Conservation (phyloP, 306 rosid species). For the Vicia faba region DNA sequence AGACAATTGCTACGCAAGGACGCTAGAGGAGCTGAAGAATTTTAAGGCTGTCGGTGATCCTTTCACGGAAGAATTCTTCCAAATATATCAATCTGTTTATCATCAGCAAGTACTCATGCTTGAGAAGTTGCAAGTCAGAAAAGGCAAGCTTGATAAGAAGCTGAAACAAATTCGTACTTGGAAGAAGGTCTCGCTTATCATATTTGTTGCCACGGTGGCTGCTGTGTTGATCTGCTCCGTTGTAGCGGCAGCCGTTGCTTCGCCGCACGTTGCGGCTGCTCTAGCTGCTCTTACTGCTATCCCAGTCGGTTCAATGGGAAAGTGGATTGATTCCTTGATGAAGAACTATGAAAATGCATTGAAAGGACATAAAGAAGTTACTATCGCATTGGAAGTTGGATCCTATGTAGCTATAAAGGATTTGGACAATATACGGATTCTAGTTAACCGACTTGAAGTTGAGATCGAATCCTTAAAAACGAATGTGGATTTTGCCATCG, state of each 20-base stretch:
- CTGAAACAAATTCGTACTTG: slow-evolving; percentile 52
- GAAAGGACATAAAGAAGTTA: slow-evolving; percentile 69
- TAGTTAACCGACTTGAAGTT: slow-evolving; percentile 61
- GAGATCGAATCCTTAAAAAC: slow-evolving; percentile 58
- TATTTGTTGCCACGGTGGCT: slow-evolving; percentile 75
- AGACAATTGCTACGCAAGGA: slow-evolving; percentile 45
- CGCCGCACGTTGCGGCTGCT: slow-evolving; percentile 81
- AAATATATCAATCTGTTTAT: slow-evolving; percentile 60
- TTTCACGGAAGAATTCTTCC: slow-evolving; percentile 74
- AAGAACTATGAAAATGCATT: slow-evolving; percentile 70
- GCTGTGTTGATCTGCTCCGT: slow-evolving; percentile 82
- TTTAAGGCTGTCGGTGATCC: slow-evolving; percentile 81
- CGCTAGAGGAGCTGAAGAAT: slow-evolving; percentile 63
- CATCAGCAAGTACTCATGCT: slow-evolving; percentile 67
- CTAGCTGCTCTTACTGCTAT: slow-evolving; percentile 76
- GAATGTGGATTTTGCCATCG: slow-evolving; percentile 64
- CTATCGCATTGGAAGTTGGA: slow-evolving; percentile 72
- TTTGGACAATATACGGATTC: slow-evolving; percentile 71
- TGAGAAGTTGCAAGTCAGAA: slow-evolving; percentile 59
- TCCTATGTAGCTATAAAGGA: slow-evolving; percentile 82
- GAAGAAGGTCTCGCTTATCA: slow-evolving; percentile 74
- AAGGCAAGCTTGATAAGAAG: slow-evolving; percentile 70
- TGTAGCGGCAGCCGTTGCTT: slow-evolving; percentile 86
- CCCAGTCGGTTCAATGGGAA: slow-evolving; percentile 84
- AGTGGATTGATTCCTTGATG: slow-evolving; percentile 80